Evolutionary conservation across 176 grass and related monocot species (phyloP), one percentile per base, ranked within the genome.

Genomic region (Cenchrus purpureus): DNA sequence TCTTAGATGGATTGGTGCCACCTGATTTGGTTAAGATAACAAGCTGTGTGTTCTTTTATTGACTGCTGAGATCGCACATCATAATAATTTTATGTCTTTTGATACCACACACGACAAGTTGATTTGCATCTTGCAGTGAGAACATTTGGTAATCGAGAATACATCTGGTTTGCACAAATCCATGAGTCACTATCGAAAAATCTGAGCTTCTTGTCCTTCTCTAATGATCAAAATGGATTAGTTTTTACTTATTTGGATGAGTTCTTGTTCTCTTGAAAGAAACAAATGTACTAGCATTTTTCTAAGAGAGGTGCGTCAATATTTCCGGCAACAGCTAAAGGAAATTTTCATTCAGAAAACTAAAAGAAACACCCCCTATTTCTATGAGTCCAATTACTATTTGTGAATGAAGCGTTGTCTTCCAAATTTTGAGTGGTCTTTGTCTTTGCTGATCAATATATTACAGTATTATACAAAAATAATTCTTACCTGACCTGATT

Each of bases 51-150:
- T 67, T 79, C 60, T 61, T 82, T 57, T 83, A 87, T 87, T 87
- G 89, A 84, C 84, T 53, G 69, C 80, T 74, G 79, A 90, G 65
- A 40, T 40, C 78, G 56, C 45, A 17, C 53, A 71, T n/a, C 11
- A 10, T 40, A 40, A 74, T 87, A 80, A 52, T 87, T 83, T 79
- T 84, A 40, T 40, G 81, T 73, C 42, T 68, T 69, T 84, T 68
- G 61, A 75, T 85, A 79, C 80, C 87, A 90, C 54, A 68, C 61
- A 79, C 68, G 68, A 34, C 68, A 74, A 74, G 3, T 87, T 59
- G 87, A 80, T 83, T 83, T 63, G 61, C 89, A 90, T 87, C 80
- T 90, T 83, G 89, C 32, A 79, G 42, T 68, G 51, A 75, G 50
- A 66, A 34, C 50, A 79, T 73, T 79, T 86, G 74, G 72, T 90